Conservation (phyloP, 805 yeast genomes). For the Lipomyces orientalis region DNA sequence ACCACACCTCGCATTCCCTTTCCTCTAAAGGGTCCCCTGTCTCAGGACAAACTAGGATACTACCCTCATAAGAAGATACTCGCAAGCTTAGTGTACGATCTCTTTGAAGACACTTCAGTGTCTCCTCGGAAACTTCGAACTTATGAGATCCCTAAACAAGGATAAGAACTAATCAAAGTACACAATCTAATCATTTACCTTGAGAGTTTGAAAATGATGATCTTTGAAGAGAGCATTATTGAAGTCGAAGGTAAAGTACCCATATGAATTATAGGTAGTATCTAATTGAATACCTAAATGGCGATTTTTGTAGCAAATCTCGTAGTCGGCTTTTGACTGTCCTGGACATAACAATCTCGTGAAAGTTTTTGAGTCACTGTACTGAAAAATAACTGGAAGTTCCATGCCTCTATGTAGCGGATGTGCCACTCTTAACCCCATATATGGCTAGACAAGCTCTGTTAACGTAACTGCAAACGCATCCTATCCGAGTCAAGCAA, state of each 20-base stretch:
- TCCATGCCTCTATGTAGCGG: background rate
- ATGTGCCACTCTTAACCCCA: background rate
- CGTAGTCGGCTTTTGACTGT: background rate
- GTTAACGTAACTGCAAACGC: background rate
- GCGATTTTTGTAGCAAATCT: background rate
- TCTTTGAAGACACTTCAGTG: background rate
- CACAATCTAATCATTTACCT: background rate
- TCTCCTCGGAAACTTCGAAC: background rate
- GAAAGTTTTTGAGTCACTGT: background rate
- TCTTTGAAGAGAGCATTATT: background rate
- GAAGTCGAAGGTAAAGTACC: slow-evolving; percentile 5
- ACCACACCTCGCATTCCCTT: slow-evolving; percentile 1
- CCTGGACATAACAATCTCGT: slow-evolving; percentile 13
- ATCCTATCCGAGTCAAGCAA: background rate
- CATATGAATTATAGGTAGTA: slow-evolving; percentile 4
- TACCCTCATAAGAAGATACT: slow-evolving; percentile 1
- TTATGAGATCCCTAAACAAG: slow-evolving; percentile 14
- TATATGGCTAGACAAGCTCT: background rate
- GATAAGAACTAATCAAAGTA: background rate
- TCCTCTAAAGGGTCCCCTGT: slow-evolving; percentile 14
- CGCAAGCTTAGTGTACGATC: background rate
- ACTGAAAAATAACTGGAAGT: slow-evolving; percentile 10
- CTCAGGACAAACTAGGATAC: slow-evolving; percentile 11
- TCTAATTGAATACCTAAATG: slow-evolving; percentile 2
- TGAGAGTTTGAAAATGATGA: background rate